phyloP scores from a whole-genome alignment of 257 asterid genomes.

The Ocimum tenuiflorum region DNA sequence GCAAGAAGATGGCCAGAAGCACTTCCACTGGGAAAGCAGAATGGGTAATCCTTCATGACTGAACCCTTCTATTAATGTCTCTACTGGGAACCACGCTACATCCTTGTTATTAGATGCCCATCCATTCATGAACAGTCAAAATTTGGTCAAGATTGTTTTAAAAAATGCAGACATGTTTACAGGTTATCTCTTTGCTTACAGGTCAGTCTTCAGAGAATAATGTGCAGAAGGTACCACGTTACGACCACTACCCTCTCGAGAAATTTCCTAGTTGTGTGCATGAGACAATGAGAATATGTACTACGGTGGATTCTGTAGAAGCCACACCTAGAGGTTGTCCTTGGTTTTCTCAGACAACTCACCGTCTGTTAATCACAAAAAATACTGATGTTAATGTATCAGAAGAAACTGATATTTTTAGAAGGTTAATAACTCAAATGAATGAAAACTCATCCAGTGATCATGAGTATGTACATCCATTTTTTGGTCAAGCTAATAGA shows the following conservation, averaged over 20 bases:
- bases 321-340: conserved; percentile 28
- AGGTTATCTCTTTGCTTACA: conserved; percentile 1
- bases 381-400: conserved; percentile 29
- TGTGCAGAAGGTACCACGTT: conserved; percentile 13
- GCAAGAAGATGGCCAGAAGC: conserved; percentile 21
- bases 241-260: conserved; percentile 21
- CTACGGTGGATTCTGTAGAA: conserved; percentile 37
- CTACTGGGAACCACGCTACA: conserved; percentile 15
- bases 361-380: conserved; percentile 33
- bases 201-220: conserved; percentile 20
- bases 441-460: conserved; percentile 22
- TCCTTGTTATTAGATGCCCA: conserved; percentile 20
- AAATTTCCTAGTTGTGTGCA: conserved; percentile 29
- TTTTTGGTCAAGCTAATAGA: conserved; percentile 26
- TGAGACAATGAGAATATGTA: conserved; percentile 44
- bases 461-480: conserved; percentile 23
- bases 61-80: conserved; percentile 13
- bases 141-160: conserved; percentile 24
- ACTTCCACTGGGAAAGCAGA: conserved; percentile 17
- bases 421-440: conserved; percentile 19
- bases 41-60: conserved; percentile 10
- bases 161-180: conserved; percentile 20
- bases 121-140: conserved; percentile 16
- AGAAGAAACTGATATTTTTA: conserved; percentile 25
- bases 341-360: conserved; percentile 48